Conservation (phyloP, 495 filamentous ascomycete genomes). For the Thozetella sp. region DNA sequence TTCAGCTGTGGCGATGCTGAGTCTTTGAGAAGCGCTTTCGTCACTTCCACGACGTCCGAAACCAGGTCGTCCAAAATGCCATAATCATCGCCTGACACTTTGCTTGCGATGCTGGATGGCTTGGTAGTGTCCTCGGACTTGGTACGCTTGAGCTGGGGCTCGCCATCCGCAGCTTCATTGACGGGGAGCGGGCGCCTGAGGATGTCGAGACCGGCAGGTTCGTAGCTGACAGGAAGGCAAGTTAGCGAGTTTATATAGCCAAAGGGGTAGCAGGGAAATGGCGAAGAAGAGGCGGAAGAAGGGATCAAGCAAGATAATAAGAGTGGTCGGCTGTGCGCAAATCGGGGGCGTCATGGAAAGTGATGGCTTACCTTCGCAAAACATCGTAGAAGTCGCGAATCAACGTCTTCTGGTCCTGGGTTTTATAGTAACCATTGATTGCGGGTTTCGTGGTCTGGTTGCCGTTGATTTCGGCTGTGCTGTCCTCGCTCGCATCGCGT, state of each 20-base stretch:
- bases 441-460: conserved; percentile 21
- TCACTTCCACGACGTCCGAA: conserved; percentile 39
- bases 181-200: conserved; percentile 45
- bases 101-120: conserved; percentile 42
- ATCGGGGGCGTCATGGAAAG: conserved; percentile 3
- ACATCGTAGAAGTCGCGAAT: conserved; percentile 43
- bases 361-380: conserved; percentile 40
- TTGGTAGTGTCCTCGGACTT: conserved; percentile 36
- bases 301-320: neutral
- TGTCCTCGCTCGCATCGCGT: conserved; percentile 49
- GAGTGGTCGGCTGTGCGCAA: conserved; percentile 3
- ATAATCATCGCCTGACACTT: conserved; percentile 43
- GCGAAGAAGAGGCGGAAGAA: neutral
- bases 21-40: conserved; percentile 37
- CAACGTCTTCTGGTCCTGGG: conserved; percentile 19
- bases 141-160: conserved; percentile 46
- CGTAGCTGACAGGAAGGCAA: conserved; percentile 30
- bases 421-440: conserved; percentile 22
- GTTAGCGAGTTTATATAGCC: conserved; percentile 16
- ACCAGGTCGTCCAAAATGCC: conserved; percentile 43
- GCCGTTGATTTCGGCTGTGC: conserved; percentile 25
- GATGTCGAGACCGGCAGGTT: conserved; percentile 36
- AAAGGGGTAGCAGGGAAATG: conserved; percentile 2
- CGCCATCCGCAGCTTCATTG: conserved; percentile 24
- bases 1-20: conserved; percentile 24